Evolutionary conservation across 495 filamentous ascomycete species (phyloP).

Genomic region (Delitschia confertaspora): DNA sequence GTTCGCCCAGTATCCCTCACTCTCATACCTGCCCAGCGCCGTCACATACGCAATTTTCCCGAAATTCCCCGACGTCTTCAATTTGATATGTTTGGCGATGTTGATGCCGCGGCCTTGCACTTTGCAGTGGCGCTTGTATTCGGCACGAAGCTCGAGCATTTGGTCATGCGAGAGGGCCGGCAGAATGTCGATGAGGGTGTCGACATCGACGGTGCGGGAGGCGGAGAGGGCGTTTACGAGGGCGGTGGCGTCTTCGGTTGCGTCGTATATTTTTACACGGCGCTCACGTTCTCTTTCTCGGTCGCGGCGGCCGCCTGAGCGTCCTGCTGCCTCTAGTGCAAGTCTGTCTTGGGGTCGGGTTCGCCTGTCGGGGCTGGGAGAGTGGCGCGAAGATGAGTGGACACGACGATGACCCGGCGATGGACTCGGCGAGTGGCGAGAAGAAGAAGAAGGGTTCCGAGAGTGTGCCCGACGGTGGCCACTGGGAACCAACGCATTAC

Average conservation of each 20-base stretch:
- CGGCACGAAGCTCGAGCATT: slow-evolving; percentile 67
- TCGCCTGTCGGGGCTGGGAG: slow-evolving; percentile 1
- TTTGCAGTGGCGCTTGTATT: slow-evolving; percentile 86
- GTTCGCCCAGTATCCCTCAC: slow-evolving; percentile 96
- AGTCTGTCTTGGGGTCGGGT: slow-evolving; percentile 1
- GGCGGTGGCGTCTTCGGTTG: slow-evolving; percentile 63
- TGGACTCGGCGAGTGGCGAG: slow-evolving; percentile 14
- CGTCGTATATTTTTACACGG: slow-evolving; percentile 63
- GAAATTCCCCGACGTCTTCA: slow-evolving; percentile 64
- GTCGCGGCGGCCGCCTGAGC: slow-evolving; percentile 7
- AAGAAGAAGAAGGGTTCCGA: slow-evolving; percentile 6
- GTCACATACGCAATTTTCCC: slow-evolving; percentile 87
- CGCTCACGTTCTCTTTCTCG: slow-evolving; percentile 33
- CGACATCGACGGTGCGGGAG: slow-evolving; percentile 54
- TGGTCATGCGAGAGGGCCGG: slow-evolving; percentile 79
- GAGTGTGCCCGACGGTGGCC: slow-evolving; percentile 14
- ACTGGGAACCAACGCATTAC: slow-evolving; percentile 16
- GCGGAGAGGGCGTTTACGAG: slow-evolving; percentile 66
- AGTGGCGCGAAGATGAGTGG: neutral
- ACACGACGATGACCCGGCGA: neutral
- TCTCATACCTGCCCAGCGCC: slow-evolving; percentile 85
- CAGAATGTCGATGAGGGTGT: slow-evolving; percentile 70
- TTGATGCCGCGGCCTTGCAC: slow-evolving; percentile 64
- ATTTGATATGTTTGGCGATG: slow-evolving; percentile 89
- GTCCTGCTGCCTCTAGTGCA: slow-evolving; percentile 19